These are phyloP conservation scores for Fusarium redolens DNA, from an alignment of 2,329 filamentous ascomycete species.

Conservation along the genomic window DNA sequence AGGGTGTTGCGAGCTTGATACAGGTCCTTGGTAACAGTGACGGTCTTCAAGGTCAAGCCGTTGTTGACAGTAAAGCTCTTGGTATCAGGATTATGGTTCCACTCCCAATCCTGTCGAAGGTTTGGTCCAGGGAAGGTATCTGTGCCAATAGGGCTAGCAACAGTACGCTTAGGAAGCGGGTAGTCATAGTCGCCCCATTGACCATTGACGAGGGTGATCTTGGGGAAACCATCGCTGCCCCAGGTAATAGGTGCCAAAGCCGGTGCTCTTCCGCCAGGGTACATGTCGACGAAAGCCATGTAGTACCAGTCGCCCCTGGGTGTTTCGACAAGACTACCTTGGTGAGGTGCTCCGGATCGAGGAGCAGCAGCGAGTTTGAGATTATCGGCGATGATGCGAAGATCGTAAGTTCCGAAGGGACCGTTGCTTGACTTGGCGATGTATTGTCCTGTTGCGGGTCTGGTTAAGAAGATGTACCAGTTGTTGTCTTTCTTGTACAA, in stretches of 20 bases:
- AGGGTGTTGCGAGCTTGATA: slow-evolving; percentile 19
- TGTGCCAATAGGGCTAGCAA: neutral
- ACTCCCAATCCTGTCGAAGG: slow-evolving; percentile 10
- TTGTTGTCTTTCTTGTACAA: slow-evolving; percentile 66
- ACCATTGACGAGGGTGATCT: neutral
- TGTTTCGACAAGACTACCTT: slow-evolving; percentile 66
- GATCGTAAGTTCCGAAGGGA: slow-evolving; percentile 63
- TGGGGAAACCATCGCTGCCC: slow-evolving; percentile 7
- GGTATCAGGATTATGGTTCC: slow-evolving; percentile 13
- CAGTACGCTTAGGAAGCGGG: neutral
- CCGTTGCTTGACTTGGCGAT: slow-evolving; percentile 57
- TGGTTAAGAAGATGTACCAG: slow-evolving; percentile 65
- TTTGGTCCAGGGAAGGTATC: neutral
- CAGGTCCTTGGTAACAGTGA: slow-evolving; percentile 5
- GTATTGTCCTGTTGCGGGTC: slow-evolving; percentile 57
- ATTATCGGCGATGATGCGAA: slow-evolving; percentile 53
- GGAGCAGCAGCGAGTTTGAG: slow-evolving; percentile 54
- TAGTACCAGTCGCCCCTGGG: slow-evolving; percentile 66
- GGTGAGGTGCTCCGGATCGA: slow-evolving; percentile 59
- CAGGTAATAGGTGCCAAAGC: slow-evolving; percentile 62
- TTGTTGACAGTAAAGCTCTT: slow-evolving; percentile 10
- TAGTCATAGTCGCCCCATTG: slow-evolving; percentile 16
- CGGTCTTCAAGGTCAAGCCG: slow-evolving; percentile 9
- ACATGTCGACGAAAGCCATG: slow-evolving; percentile 65
- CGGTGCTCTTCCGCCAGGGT: slow-evolving; percentile 66